A percentile compares a stretch with the other conserved stretches of the same genome.
phyloP scores from a whole-genome alignment of 1,139 yeast species.

The Entelexis paramagnoliae region DNA sequence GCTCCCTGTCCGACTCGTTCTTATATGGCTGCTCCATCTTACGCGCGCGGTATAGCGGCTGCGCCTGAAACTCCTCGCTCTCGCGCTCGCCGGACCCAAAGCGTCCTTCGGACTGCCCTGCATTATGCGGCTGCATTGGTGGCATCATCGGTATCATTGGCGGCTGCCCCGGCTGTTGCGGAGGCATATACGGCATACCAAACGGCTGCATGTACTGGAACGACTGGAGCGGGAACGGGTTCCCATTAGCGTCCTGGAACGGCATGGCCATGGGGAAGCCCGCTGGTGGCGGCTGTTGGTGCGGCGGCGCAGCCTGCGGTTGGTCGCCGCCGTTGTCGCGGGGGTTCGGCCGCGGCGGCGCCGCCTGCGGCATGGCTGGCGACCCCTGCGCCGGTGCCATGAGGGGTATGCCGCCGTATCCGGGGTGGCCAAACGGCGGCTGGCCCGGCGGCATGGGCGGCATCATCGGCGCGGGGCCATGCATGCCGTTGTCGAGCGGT shows the following conservation, averaged over 20 bases:
- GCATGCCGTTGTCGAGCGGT: not conserved
- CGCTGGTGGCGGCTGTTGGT: slow-evolving; percentile 15
- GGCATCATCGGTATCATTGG: slow-evolving; percentile 16
- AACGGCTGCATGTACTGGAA: slow-evolving; percentile 18
- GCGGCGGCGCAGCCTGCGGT: slow-evolving; percentile 10
- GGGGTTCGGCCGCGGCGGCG: no score
- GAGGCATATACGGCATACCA: slow-evolving; percentile 17
- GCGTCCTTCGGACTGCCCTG: not conserved
- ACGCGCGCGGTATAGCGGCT: no score
- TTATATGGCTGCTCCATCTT: no score
- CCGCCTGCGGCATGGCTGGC: no score
- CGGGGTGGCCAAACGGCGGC: not conserved
- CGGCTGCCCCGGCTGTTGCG: slow-evolving; percentile 14
- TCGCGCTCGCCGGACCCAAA: not conserved
- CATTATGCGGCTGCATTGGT: slow-evolving; percentile 1
- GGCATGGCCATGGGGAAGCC: slow-evolving; percentile 3
- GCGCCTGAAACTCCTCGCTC: not conserved
- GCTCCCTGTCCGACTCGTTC: no score
- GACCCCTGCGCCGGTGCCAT: slow-evolving; percentile 6
- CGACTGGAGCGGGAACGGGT: slow-evolving; percentile 5
- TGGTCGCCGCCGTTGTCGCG: no score
- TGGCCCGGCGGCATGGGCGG: not conserved
- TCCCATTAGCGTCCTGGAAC: slow-evolving; percentile 5
- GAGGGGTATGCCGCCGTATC: slow-evolving; percentile 2
- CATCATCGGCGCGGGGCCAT: not conserved